Conservation (phyloP, 768 basidiomycete species). For the Suillus placidus region DNA sequence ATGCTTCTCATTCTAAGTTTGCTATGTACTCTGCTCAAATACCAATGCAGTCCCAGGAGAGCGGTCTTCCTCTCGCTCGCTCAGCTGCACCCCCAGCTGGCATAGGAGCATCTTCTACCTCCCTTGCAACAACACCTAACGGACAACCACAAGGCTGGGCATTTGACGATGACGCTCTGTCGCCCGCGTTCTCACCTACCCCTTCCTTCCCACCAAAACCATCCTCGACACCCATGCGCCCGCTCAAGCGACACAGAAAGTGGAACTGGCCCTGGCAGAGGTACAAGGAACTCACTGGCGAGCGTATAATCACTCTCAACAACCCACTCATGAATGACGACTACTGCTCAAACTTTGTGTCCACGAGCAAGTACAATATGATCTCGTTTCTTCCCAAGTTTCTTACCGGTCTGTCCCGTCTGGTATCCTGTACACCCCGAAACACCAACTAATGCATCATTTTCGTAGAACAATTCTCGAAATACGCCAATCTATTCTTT, state of each 20-base stretch:
- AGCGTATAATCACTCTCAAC: constrained; percentile 84
- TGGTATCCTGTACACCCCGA: neutral
- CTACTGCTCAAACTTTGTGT: constrained; percentile 81
- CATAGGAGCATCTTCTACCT: constrained; percentile 50
- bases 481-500: constrained; percentile 99
- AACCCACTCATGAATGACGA: constrained; percentile 66
- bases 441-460: constrained; percentile 13
- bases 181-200: constrained; percentile 45
- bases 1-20: constrained; percentile 69
- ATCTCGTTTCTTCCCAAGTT: constrained; percentile 92
- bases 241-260: constrained; percentile 23
- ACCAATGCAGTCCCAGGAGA: constrained; percentile 48
- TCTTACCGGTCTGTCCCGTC: constrained; percentile 66
- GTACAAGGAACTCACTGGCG: constrained; percentile 63
- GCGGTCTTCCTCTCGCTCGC: constrained; percentile 57
- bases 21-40: constrained; percentile 24
- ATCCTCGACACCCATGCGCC: constrained; percentile 18
- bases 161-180: constrained; percentile 68
- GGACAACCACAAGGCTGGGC: constrained; percentile 71
- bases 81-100: constrained; percentile 67
- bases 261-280: constrained; percentile 90
- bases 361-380: constrained; percentile 94
- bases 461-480: constrained; percentile 88
- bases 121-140: constrained; percentile 34
- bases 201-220: constrained; percentile 41